Base-by-base conservation (phyloP, 225 moss, liverwort and hornwort species). In the Climacium dendroides region DNA sequence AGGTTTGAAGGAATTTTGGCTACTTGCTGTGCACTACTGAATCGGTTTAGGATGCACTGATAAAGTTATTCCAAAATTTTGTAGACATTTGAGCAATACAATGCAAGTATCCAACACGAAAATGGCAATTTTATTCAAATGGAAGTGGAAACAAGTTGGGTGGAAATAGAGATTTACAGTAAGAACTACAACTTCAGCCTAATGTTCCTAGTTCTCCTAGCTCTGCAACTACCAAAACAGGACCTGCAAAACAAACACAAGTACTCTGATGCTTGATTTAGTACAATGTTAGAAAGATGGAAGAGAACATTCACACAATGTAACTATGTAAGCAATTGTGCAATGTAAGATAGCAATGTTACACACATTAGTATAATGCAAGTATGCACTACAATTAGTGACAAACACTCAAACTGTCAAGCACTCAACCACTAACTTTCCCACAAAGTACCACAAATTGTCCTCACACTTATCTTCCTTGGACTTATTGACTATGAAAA, bases 401-500 rank as follows among this genome's bases (percentile, higher is more conserved):
- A 52, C 6, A 57, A 57, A 3, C 4, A 3, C 10, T 3, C 24
- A 4, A 17, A n/a, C n/a, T n/a, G n/a, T n/a, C n/a, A n/a, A n/a
- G n/a, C n/a, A n/a, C n/a, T n/a, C n/a, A n/a, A n/a, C n/a, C n/a
- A n/a, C 54, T 54, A 6, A 3, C 23, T 10, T 3, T 8, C 23
- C n/a, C n/a, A n/a, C n/a, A 57, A 63, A 63, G 63, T 14, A 30
- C 1, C 8, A 30, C 3, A 13, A 32, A 63, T 0, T 14, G 9
- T 9, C 2, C 7, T 63, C 8, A 13, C 13, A 25, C 2, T 62
- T 8, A 14, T 13, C 11, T 18, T 35, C 32, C 10, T 3, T 65
- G 0, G 7, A 17, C 17, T 8, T 10, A 17, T 16, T 8, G 2
- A 19, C 3, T 19, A 2, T 7, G 0, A 0, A 35, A 11, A 19